A percentile compares a stretch with the other conserved stretches of the same genome.
phyloP scores from a whole-genome alignment of 768 basidiomycete species.

The Candolleomyces efflorescens region DNA sequence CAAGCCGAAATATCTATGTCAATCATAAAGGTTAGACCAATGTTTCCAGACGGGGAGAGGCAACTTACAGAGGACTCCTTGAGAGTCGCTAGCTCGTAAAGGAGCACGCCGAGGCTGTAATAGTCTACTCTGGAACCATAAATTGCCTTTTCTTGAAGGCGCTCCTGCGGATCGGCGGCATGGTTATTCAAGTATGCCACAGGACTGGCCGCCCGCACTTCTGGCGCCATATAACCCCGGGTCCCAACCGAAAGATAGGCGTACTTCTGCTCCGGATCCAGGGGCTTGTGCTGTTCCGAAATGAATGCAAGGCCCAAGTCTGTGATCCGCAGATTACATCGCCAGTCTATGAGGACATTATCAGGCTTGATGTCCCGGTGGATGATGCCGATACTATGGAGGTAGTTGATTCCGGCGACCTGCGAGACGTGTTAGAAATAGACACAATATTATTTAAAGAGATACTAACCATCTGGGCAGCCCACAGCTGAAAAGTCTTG shows the following conservation, averaged over 20 bases:
- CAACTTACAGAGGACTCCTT: no score
- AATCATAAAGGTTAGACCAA: no score
- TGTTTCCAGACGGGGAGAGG: no score
- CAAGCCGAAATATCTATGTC: no score
- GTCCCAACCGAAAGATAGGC: not conserved
- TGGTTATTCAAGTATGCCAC: not conserved
- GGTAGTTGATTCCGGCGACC: conserved; percentile 9
- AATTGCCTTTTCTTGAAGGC: not conserved
- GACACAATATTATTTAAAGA: not conserved
- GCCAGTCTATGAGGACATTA: conserved; percentile 10
- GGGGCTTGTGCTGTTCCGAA: not conserved
- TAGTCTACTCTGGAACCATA: conserved; percentile 90
- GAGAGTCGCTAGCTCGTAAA: conserved; percentile 32
- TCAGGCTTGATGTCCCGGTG: conserved; percentile 15
- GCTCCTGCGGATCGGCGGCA: not conserved
- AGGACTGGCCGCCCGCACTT: not conserved
- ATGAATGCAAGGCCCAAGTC: conserved; percentile 10
- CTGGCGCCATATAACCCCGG: not conserved
- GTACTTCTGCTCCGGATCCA: not conserved
- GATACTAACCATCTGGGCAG: conserved; percentile 2
- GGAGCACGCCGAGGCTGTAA: conserved; percentile 91
- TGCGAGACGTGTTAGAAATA: not conserved
- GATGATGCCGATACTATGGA: conserved; percentile 14
- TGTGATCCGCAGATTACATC: conserved; percentile 9
- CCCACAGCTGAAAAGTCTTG: not conserved